phyloP scores from a whole-genome alignment of 1,284 basidiomycete species.

The Trametes hirsuta region DNA sequence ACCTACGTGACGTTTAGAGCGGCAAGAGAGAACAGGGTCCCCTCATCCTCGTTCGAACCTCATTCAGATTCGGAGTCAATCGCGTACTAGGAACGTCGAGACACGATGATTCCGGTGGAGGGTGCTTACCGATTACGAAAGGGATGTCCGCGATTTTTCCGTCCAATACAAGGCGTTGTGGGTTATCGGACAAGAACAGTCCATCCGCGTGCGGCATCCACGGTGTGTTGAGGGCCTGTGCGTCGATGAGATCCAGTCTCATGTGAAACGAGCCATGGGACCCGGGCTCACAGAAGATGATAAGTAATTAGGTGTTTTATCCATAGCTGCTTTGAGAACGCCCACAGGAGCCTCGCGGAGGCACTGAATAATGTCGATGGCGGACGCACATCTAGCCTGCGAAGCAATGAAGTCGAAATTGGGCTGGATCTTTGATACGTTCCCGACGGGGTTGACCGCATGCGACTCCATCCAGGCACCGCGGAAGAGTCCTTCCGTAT shows the following conservation, averaged over 20 bases:
- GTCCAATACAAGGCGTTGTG: conserved; percentile 9
- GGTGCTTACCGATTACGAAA: conserved; percentile 28
- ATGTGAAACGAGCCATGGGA: too few species aligned
- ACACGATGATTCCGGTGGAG: too few species aligned
- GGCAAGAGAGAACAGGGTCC: conserved; percentile 35
- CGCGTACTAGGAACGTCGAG: not conserved
- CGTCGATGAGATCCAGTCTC: not conserved
- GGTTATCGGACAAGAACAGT: conserved; percentile 35
- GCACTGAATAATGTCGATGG: conserved; percentile 43
- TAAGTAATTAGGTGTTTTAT: conserved; percentile 33
- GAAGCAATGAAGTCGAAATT: conserved; percentile 40
- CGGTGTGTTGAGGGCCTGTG: conserved; percentile 21
- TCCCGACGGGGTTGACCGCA: conserved; percentile 35
- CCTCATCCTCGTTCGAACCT: conserved; percentile 40
- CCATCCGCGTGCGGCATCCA: conserved; percentile 46
- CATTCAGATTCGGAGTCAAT: not conserved
- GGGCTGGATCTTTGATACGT: conserved; percentile 35
- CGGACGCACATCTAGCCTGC: conserved; percentile 35
- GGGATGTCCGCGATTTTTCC: conserved; percentile 33
- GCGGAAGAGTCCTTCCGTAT: conserved; percentile 39
- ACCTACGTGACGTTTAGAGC: conserved; percentile 28
- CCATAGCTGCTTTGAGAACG: conserved; percentile 35
- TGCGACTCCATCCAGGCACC: conserved; percentile 44
- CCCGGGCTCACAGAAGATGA: conserved; percentile 6
- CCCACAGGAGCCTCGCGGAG: conserved; percentile 41